Percentiles rank a stretch among this genome's conserved stretches.
Conservation (phyloP, 305 asterid species). For the Rubia balearica region DNA sequence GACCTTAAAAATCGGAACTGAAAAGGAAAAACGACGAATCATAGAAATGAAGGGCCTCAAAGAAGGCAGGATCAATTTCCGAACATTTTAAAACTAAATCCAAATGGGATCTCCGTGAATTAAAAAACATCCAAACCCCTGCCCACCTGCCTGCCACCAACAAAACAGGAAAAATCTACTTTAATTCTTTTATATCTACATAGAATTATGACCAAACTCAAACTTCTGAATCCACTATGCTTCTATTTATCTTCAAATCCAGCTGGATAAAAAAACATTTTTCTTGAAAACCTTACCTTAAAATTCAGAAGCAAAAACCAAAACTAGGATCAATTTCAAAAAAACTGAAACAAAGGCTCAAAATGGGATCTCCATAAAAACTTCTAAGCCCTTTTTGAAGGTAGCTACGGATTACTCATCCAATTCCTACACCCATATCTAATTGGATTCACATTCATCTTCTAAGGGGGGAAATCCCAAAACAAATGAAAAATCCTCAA, state of each 20-base stretch:
- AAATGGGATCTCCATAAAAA: neutral
- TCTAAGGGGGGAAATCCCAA: neutral
- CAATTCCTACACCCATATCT: neutral
- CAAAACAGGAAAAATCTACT: neutral
- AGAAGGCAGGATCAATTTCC: neutral
- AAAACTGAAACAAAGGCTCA: neutral
- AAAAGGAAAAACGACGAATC: neutral
- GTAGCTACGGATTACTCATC: neutral
- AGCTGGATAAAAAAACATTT: neutral
- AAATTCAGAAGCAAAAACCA: neutral
- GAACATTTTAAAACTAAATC: neutral
- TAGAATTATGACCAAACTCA: neutral
- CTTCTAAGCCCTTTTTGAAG: neutral
- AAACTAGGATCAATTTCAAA: neutral
- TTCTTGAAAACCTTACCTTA: neutral
- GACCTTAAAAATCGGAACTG: neutral
- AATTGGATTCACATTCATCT: conserved; percentile 4
- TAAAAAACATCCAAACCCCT: neutral
- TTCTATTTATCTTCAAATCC: neutral
- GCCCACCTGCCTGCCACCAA: neutral
- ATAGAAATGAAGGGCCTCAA: neutral
- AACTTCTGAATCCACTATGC: neutral
- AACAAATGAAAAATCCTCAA: neutral
- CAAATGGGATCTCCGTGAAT: neutral
- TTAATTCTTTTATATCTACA: neutral